Base-by-base conservation (phyloP, 164 flowering plant genomes). In the Hamamelis virginiana region DNA sequence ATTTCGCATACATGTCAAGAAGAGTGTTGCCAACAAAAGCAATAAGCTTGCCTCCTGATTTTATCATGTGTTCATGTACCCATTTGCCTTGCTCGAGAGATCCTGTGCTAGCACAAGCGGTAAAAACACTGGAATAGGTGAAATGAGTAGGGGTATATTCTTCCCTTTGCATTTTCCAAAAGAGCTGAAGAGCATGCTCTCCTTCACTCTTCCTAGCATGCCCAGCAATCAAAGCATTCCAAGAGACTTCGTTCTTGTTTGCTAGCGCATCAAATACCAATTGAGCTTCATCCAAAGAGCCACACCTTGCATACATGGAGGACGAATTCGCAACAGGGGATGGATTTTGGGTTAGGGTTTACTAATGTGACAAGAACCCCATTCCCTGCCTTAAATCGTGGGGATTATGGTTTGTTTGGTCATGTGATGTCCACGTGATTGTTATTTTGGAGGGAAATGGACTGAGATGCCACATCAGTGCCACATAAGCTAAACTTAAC, bases 161-260 rank as follows among this genome's bases (percentile, higher is more conserved):
- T 28, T 72, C 78, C 70, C 84, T 76, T 47, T 79, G 81, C 96
- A 90, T 90, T 76, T 70, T 69, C 71, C 61, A 62, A 53, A 88
- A 84, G 27, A 83, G 28, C 19, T 14, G n/a, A 63, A 90, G 59
- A n/a, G 87, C 88, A 33, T 70, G 46, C 52, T 82, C 90, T 47
- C 80, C 90, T 38, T 83, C 82, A 51, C 78, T 77, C 73, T 81
- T 84, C 79, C 89, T 81, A 5, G 91, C 93, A 81, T 85, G 71
- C 44, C 86, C 88, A 19, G 93, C 89, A 76, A 91, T 89, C 74
- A 91, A 69, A 70, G 94, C 90, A 81, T 89, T 91, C 91, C 91
- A 91, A 58, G 88, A 84, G 12, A 89, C 96, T 69, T 84, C 91
- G 69, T 87, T 90, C 74, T 78, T 86, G 4, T 64, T 68, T 26